Base-by-base conservation (phyloP, 176 grass and related monocot genomes). In the Musa itinerans region DNA sequence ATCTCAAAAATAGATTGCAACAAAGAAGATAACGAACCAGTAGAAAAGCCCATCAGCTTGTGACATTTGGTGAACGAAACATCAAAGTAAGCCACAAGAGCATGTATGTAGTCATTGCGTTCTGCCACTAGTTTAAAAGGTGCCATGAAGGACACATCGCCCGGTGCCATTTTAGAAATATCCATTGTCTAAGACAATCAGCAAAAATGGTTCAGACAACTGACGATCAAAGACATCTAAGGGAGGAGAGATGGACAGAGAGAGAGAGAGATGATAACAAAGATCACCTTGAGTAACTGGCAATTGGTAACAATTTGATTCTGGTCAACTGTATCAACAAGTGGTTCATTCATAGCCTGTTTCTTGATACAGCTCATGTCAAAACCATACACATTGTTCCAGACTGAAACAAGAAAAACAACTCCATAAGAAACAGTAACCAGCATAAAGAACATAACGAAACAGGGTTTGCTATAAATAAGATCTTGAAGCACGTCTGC, bases 361-460 rank as follows among this genome's bases (percentile, higher is more conserved):
- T 92, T 99, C 86, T 83, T 99, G 81, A 94, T 99, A 81, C 95
- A 99, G 71, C 95, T 91, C 95, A 99, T 99, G 82, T 99, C 87
- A 70, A 99, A 99, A 56, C 90, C 95, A 87, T 99, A 99, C 1
- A 99, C 95, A 79, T 87, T 80, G 80, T 89, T 81, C 95, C 95
- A 99, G 78, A 94, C 95, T 99, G 76, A 74, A 87, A 25, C 12
- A 9, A 17, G 19, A 69, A 50, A 4, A 50, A 70, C 16, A 70
- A 25, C 10, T 9, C 43, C 8, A 25, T 50, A 16, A n/a, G 9
- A 70, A 11, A 9, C 20, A 19, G 6, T 21, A 70, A 12, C 50
- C 7, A 50, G 19, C 11, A 70, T 11, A 16, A 8, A 19, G 29
- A 19, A 10, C 16, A 19, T 21, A 13, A 19, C 2, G 21, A 51